Base-by-base conservation (phyloP, 2,329 filamentous ascomycete species). In the Thyridium curvatum region DNA sequence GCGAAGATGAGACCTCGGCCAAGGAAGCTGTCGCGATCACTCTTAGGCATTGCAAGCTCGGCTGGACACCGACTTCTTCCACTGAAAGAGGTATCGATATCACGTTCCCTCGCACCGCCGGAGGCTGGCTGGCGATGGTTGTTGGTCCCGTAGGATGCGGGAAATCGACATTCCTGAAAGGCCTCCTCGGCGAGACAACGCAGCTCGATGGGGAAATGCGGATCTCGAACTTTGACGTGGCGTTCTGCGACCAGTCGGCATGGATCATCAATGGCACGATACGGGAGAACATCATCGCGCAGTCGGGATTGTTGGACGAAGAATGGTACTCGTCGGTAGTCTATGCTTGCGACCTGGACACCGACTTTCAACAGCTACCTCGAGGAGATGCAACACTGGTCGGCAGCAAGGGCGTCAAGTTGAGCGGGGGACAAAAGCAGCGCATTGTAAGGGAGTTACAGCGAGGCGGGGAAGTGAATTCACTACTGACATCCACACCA, bases 71-170 rank as follows among this genome's bases (percentile, higher is more conserved):
- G n/a, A 44, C 0, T 29, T 50, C 12, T 48, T 43, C 17, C 1
- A 35, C 59, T 2, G 42, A 63, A 2, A 43, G 43, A 1, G 38
- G 52, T 2, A 48, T 63, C 10, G 46, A 45, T 13, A n/a, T 61
- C 7, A 16, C 12, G 0, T 26, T 62, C 2, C 17, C 30, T 0
- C 21, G 36, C 1, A 6, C 6, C 10, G 10, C 21, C 21, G 21
- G 10, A 26, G 43, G 51, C 4, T 52, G 45, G 0, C 37, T 65
- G 0, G 65, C 54, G 12, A 58, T 67, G 42, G 32, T 69, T 3
- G 49, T 67, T 1, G 66, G 67, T 0, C 59, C 55, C 1, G 64
- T 69, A 1, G 68, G 65, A 1, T 62, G 61, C n/a, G 66, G 68
- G 17, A 71, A 71, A 36, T 62, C 64, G 0, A 58, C 56, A 0